Conservation (phyloP, 139 green algal species). For the Desmodesmus armatus region DNA sequence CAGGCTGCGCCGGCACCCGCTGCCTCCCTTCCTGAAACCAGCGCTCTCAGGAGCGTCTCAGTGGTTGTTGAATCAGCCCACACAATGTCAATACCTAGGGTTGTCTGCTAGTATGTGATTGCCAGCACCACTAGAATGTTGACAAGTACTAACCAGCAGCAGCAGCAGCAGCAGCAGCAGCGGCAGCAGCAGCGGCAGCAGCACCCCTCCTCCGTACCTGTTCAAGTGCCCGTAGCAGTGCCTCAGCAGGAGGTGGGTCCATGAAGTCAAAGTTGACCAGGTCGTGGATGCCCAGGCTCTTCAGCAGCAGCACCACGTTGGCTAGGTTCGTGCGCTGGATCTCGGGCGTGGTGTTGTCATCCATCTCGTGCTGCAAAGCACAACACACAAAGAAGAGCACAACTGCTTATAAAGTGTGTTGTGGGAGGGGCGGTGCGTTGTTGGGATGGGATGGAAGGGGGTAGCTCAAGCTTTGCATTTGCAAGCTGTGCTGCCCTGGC, state of each 20-base stretch:
- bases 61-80: no score
- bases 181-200: neutral
- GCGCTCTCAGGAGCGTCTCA: no score
- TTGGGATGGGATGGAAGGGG: neutral
- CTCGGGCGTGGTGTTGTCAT: conserved; percentile 97
- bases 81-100: no score
- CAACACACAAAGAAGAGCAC: neutral
- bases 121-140: no score
- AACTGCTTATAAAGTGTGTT: no score
- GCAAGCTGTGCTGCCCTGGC: no score
- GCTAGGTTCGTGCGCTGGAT: conserved; percentile 98
- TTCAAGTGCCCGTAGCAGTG: conserved; percentile 95
- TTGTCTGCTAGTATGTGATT: no score
- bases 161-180: neutral
- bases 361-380: conserved; percentile 89
- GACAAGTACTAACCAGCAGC: no score
- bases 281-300: conserved; percentile 91
- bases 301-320: conserved; percentile 98
- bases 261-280: conserved; percentile 96
- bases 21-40: no score
- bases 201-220: conserved; percentile 39
- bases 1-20: no score
- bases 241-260: conserved; percentile 89
- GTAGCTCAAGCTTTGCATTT: neutral
- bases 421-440: neutral